Evolutionary conservation across 2,329 filamentous ascomycete species (phyloP).

Genomic region (Fusarium solani-melongenae): DNA sequence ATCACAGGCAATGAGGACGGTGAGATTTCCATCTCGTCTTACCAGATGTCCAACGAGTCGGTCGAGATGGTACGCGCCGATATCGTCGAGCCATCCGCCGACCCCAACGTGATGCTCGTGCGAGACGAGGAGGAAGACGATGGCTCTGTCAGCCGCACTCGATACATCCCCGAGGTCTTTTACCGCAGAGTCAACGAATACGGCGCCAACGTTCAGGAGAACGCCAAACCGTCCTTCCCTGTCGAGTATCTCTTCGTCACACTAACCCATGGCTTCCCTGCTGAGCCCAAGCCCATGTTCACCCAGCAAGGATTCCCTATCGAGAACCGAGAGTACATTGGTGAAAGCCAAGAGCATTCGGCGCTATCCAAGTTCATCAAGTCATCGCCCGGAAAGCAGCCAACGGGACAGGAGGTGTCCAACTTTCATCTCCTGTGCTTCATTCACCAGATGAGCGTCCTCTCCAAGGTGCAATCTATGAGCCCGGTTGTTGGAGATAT

Average conservation of each 20-base stretch:
- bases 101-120: slow-evolving; percentile 93
- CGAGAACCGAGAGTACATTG: slow-evolving; percentile 89
- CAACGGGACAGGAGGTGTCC: slow-evolving; percentile 76
- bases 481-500: neutral
- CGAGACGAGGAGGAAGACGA: slow-evolving; percentile 91
- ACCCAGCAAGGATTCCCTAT: slow-evolving; percentile 81
- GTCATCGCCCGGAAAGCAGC: slow-evolving; percentile 67
- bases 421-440: slow-evolving; percentile 97
- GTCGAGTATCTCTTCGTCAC: slow-evolving; percentile 97
- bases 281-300: slow-evolving; percentile 81
- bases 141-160: slow-evolving; percentile 71
- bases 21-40: slow-evolving; percentile 88
- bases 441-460: slow-evolving; percentile 80
- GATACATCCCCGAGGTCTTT: slow-evolving; percentile 98
- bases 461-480: slow-evolving; percentile 77
- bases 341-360: slow-evolving; percentile 83
- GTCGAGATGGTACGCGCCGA: slow-evolving; percentile 98
- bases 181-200: slow-evolving; percentile 97
- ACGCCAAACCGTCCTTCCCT: slow-evolving; percentile 94
- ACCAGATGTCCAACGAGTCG: slow-evolving; percentile 94
- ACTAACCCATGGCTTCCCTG: slow-evolving; percentile 95
- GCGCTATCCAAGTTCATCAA: slow-evolving; percentile 76
- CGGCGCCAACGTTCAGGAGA: slow-evolving; percentile 94
- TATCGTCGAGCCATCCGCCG: slow-evolving; percentile 93
- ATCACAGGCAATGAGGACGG: slow-evolving; percentile 92